Conservation (phyloP, 768 basidiomycete species). For the Auricularia auricula-judae region DNA sequence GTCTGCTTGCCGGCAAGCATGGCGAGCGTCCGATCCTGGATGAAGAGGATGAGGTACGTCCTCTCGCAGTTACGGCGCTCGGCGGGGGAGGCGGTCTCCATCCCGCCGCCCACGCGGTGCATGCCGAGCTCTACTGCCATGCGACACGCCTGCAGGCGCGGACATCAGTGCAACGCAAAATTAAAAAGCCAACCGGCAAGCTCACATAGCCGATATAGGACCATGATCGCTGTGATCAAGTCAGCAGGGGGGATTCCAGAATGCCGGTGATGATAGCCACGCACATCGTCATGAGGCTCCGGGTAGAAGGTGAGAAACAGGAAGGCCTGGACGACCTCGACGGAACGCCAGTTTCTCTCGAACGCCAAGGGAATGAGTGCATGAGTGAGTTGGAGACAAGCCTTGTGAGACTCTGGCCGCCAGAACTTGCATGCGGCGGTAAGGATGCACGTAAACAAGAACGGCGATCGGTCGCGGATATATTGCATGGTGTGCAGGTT, state of each 20-base stretch:
- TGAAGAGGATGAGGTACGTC: conserved; percentile 76
- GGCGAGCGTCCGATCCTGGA: conserved; percentile 77
- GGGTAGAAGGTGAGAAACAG: conserved; percentile 86
- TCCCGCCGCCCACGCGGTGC: conserved; percentile 32
- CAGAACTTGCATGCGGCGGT: conserved; percentile 83
- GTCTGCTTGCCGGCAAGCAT: conserved; percentile 79
- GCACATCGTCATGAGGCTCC: conserved; percentile 73
- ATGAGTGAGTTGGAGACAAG: conserved; percentile 60
- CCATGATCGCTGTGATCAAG: conserved; percentile 58
- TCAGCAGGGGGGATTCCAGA: too few species aligned
- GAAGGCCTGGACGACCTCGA: conserved; percentile 84
- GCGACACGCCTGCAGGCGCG: conserved; percentile 51
- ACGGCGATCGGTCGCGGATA: conserved; percentile 67
- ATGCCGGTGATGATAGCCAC: conserved; percentile 10
- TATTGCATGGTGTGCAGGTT: conserved; percentile 71
- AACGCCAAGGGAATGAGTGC: conserved; percentile 71
- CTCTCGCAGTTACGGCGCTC: conserved; percentile 80
- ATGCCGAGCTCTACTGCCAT: conserved; percentile 80
- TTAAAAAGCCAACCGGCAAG: conserved; percentile 5
- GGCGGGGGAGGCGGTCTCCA: not conserved
- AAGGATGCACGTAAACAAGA: conserved; percentile 76
- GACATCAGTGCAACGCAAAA: not conserved
- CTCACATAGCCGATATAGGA: conserved; percentile 77
- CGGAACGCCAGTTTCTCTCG: conserved; percentile 62
- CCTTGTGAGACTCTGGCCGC: conserved; percentile 52